phyloP scores from a whole-genome alignment of 495 filamentous ascomycete species.

The Pseudotulostoma volvatum region DNA sequence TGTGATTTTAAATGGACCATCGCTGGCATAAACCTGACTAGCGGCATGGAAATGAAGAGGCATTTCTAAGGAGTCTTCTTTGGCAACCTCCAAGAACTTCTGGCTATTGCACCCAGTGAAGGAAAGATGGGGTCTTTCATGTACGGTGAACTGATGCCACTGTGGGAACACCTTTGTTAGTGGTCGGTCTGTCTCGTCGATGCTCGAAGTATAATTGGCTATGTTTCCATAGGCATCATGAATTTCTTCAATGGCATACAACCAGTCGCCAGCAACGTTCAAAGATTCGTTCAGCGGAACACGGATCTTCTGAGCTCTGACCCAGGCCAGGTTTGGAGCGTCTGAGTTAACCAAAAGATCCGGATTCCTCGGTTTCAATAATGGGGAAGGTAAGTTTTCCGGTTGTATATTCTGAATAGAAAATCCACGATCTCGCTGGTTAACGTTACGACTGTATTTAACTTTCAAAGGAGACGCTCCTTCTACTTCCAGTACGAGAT shows the following conservation, averaged over 20 bases:
- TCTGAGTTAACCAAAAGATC: constrained; percentile 35
- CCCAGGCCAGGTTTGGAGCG: constrained; percentile 58
- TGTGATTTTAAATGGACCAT: constrained; percentile 32
- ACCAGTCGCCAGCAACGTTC: constrained; percentile 58
- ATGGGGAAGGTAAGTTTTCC: constrained; percentile 64
- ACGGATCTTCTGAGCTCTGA: constrained; percentile 50
- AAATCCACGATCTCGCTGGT: constrained; percentile 54
- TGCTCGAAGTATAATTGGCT: constrained; percentile 52
- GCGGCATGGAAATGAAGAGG: constrained; percentile 55
- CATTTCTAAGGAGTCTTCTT: constrained; percentile 48
- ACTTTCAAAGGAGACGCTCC: constrained; percentile 86
- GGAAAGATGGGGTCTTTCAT: constrained; percentile 63
- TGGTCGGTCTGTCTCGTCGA: constrained; percentile 40
- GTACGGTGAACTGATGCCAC: constrained; percentile 70
- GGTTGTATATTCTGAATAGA: constrained; percentile 85
- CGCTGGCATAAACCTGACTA: constrained; percentile 31
- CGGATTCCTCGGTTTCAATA: constrained; percentile 39
- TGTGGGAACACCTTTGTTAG: constrained; percentile 41
- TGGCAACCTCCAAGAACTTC: constrained; percentile 65
- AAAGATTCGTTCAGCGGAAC: constrained; percentile 83
- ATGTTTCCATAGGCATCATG: constrained; percentile 78
- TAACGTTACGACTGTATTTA: constrained; percentile 73
- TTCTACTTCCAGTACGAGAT: constrained; percentile 63
- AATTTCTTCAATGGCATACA: constrained; percentile 81
- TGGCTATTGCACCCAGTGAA: constrained; percentile 59